phyloP scores from a whole-genome alignment of 495 filamentous ascomycete genomes.

The Penicillium manginii region DNA sequence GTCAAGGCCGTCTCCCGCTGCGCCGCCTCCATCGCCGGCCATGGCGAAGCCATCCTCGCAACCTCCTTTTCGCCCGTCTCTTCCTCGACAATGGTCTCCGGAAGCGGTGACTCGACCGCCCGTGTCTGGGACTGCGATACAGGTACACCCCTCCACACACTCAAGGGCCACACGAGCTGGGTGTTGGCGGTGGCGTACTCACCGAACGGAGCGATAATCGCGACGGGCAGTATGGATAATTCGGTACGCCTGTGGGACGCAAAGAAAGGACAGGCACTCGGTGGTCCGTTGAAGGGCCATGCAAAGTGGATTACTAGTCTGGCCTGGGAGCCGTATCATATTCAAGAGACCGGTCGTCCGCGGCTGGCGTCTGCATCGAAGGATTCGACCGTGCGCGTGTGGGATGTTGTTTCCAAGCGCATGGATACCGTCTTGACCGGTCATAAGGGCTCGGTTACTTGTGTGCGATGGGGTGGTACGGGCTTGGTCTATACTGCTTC shows the following conservation, averaged over 20 bases:
- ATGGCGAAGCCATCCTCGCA: constrained; percentile 89
- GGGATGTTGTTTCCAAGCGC: constrained; percentile 76
- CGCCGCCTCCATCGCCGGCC: constrained; percentile 84
- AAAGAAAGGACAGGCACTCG: constrained; percentile 75
- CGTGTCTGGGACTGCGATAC: constrained; percentile 96
- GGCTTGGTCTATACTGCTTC: constrained; percentile 84
- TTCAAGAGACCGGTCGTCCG: constrained; percentile 72
- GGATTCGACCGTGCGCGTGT: constrained; percentile 87
- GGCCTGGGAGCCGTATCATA: constrained; percentile 93
- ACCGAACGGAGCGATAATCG: constrained; percentile 78
- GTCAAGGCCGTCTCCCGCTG: constrained; percentile 91
- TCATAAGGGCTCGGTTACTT: constrained; percentile 86
- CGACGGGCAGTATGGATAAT: constrained; percentile 94
- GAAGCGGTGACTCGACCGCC: constrained; percentile 89
- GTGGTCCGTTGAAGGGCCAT: constrained; percentile 83
- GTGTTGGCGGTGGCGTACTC: constrained; percentile 87
- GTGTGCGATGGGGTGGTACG: constrained; percentile 92
- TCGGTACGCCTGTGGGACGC: constrained; percentile 90
- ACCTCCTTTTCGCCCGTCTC: constrained; percentile 84
- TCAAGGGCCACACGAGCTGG: constrained; percentile 95
- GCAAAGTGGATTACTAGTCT: constrained; percentile 87
- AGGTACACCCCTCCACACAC: constrained; percentile 82
- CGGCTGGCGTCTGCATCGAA: constrained; percentile 88
- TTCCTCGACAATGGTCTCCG: constrained; percentile 82
- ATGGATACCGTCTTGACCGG: constrained; percentile 83